A percentile compares a stretch with the other conserved stretches of the same genome.
These are phyloP conservation scores for Suillus alpinus DNA, from an alignment of 768 basidiomycete genomes.

Conservation along the genomic window DNA sequence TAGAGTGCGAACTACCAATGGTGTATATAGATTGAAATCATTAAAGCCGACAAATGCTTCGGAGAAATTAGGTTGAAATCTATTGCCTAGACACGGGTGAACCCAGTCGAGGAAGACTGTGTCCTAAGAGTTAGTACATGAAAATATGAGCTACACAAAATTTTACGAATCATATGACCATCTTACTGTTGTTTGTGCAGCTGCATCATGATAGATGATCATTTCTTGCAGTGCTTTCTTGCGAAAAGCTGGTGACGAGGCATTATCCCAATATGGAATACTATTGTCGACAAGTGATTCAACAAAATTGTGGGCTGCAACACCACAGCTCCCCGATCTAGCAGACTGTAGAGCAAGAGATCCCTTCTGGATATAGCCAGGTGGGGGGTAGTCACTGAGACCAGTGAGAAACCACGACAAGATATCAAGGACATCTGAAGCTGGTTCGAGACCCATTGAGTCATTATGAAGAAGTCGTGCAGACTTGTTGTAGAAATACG, in stretches of 20 bases:
- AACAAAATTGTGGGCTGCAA: not conserved
- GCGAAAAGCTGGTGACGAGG: not conserved
- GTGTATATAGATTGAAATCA: too few relatives aligned
- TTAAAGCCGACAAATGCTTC: too few relatives aligned
- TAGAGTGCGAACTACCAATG: too few relatives aligned
- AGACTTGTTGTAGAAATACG: not conserved
- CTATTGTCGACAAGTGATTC: not conserved
- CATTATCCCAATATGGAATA: not conserved
- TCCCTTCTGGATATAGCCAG: not conserved
- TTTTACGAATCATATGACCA: too few relatives aligned
- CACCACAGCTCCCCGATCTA: not conserved
- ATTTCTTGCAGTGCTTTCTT: not conserved
- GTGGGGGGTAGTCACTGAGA: not conserved
- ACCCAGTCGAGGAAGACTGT: too few relatives aligned
- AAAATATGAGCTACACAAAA: too few relatives aligned
- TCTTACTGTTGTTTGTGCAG: constrained; percentile 50
- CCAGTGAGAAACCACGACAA: not conserved
- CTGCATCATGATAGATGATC: constrained; percentile 30
- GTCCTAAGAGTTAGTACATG: too few relatives aligned
- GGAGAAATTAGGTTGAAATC: too few relatives aligned
- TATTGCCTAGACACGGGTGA: too few relatives aligned
- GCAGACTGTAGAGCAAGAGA: not conserved
- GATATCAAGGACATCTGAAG: not conserved
- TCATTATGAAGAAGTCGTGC: not conserved
- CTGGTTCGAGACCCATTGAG: not conserved